phyloP scores from a whole-genome alignment of 495 filamentous ascomycete genomes.

The Penicillium coffeae region DNA sequence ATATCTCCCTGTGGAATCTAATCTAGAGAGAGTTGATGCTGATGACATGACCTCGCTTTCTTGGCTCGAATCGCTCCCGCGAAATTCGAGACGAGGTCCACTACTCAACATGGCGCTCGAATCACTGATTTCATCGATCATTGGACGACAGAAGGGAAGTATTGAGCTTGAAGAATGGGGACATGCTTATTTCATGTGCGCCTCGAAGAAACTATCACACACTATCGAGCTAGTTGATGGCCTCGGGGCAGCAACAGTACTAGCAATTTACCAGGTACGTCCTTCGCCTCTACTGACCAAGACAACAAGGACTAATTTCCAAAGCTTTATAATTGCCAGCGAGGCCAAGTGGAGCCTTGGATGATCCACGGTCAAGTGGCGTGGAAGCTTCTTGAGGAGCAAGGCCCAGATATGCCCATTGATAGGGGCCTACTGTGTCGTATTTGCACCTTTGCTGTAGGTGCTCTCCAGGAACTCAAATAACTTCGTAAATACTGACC shows the following conservation, averaged over 20 bases:
- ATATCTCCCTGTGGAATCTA: neutral
- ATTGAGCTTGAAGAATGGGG: neutral
- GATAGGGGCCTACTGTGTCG: neutral
- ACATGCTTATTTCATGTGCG: neutral
- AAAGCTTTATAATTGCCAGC: neutral
- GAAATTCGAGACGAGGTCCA: neutral
- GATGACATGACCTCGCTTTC: neutral
- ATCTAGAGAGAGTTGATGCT: neutral
- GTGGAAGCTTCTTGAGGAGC: constrained; percentile 1
- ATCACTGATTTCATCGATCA: neutral
- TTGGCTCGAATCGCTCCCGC: neutral
- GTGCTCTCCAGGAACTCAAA: neutral
- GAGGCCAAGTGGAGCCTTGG: neutral
- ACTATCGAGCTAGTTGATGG: neutral
- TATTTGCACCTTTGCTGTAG: neutral
- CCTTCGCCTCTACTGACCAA: neutral
- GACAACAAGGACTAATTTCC: neutral
- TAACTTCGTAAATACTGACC: neutral
- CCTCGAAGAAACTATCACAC: neutral
- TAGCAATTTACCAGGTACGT: neutral
- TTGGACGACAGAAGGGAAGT: neutral
- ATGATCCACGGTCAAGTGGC: neutral
- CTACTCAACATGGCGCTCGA: neutral
- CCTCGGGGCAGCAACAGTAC: neutral
- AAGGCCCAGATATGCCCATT: neutral